These are phyloP conservation scores for Eucalyptus sp. DNA, from an alignment of 345 rosid genomes.

Conservation along the genomic window DNA sequence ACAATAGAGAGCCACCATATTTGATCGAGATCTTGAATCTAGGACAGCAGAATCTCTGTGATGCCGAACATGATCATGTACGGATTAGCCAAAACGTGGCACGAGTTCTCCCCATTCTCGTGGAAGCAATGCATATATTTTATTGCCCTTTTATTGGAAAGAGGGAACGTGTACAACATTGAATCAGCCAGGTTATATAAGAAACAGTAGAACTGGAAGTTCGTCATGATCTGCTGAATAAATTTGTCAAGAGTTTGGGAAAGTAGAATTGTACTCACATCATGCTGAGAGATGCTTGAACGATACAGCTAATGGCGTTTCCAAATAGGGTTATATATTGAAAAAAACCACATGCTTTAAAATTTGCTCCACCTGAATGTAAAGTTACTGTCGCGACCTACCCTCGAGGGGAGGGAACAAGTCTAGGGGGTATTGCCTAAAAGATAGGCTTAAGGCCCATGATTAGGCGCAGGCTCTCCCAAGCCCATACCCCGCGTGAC, in stretches of 20 bases:
- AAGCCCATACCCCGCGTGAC: no score
- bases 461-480: no score
- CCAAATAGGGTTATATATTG: conserved; percentile 65
- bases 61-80: conserved; percentile 70
- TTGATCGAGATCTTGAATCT: conserved; percentile 45
- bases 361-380: conserved; percentile 43
- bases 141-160: conserved; percentile 45
- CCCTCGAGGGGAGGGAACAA: no score
- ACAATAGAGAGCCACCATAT: conserved; percentile 49
- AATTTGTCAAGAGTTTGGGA: not conserved
- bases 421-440: no score
- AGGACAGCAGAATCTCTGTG: conserved; percentile 51
- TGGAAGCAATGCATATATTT: conserved; percentile 56
- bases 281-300: conserved; percentile 70
- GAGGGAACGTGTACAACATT: not conserved
- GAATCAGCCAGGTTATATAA: not conserved
- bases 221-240: not conserved
- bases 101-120: conserved; percentile 39
- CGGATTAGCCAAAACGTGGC: conserved; percentile 46
- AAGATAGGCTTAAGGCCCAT: no score
- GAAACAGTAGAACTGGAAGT: not conserved
- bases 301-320: conserved; percentile 48
- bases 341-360: conserved; percentile 47
- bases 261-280: conserved; percentile 24
- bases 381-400: no score